Percentiles rank a stretch among this genome's conserved stretches.
Conservation (phyloP, 139 green algal genomes). For the Auxenochlorella pyrenoidosa region DNA sequence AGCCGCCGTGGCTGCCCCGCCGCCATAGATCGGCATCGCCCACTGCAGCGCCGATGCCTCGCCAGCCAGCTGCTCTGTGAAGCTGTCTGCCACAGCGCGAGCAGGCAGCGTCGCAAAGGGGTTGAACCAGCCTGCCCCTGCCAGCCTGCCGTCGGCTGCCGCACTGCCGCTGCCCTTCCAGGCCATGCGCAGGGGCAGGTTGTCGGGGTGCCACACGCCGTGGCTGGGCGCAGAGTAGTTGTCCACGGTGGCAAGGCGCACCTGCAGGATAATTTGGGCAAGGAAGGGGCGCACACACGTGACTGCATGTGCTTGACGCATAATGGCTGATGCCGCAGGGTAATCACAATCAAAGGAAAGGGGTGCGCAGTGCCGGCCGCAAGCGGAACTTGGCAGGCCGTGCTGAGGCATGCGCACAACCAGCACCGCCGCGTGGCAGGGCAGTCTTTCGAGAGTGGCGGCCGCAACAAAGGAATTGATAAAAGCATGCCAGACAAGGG, state of each 20-base stretch:
- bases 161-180: constrained; percentile 48
- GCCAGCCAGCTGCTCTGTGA: constrained; percentile 46
- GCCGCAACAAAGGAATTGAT: too few relatives aligned
- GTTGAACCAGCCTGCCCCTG: constrained; percentile 38
- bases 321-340: not conserved
- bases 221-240: not conserved
- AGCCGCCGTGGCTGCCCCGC: not conserved
- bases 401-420: too few relatives aligned
- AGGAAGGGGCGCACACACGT: not conserved
- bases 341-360: not conserved
- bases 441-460: too few relatives aligned
- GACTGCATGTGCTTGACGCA: not conserved
- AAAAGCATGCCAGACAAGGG: too few relatives aligned
- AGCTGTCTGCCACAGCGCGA: constrained; percentile 4
- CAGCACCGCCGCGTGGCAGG: too few relatives aligned
- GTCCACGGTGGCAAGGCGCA: constrained; percentile 35
- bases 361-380: too few relatives aligned
- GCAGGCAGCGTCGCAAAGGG: constrained; percentile 31
- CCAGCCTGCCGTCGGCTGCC: constrained; percentile 19
- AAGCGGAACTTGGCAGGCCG: too few relatives aligned
- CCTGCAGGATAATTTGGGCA: not conserved
- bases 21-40: constrained; percentile 38
- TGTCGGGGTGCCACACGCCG: constrained; percentile 63
- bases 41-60: constrained; percentile 40
- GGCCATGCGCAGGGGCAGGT: constrained; percentile 32